These are phyloP conservation scores for Colletotrichum siamense DNA, from an alignment of 2,329 filamentous ascomycete genomes.

Conservation along the genomic window DNA sequence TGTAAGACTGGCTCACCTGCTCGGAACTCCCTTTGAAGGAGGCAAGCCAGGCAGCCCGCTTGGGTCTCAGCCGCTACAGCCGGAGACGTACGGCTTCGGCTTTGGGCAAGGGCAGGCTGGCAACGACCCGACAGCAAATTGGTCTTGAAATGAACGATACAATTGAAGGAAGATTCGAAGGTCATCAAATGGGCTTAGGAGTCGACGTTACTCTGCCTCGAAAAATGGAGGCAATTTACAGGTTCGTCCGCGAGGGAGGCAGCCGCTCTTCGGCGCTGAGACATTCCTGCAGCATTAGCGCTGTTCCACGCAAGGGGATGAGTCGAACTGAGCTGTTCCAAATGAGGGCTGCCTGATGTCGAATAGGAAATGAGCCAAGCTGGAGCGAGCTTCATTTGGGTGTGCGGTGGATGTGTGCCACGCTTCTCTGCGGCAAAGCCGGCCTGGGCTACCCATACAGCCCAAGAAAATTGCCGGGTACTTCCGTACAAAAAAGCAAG, in stretches of 20 bases:
- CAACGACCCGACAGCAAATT: constrained; percentile 14
- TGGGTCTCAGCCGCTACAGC: constrained; percentile 18
- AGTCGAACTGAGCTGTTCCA: background rate
- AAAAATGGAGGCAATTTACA: background rate
- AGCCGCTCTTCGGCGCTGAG: background rate
- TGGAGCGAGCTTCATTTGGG: background rate
- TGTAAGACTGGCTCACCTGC: constrained; percentile 5
- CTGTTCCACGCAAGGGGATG: background rate
- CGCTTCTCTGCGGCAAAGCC: background rate
- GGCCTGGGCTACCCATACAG: too few relatives aligned
- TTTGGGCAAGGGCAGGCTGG: constrained; percentile 16
- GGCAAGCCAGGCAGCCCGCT: constrained; percentile 13
- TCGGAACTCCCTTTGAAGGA: constrained; percentile 11
- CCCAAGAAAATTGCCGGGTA: background rate
- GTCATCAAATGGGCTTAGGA: background rate
- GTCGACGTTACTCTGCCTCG: background rate
- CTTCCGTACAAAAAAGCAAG: background rate
- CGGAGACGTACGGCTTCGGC: constrained; percentile 19
- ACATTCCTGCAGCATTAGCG: background rate
- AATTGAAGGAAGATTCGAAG: background rate
- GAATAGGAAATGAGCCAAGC: background rate
- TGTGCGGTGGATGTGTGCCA: background rate
- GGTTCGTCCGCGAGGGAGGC: background rate
- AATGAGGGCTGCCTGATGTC: background rate
- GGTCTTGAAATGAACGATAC: background rate